phyloP scores from a whole-genome alignment of 129 eudicot genomes.

The Flaveria robusta region DNA sequence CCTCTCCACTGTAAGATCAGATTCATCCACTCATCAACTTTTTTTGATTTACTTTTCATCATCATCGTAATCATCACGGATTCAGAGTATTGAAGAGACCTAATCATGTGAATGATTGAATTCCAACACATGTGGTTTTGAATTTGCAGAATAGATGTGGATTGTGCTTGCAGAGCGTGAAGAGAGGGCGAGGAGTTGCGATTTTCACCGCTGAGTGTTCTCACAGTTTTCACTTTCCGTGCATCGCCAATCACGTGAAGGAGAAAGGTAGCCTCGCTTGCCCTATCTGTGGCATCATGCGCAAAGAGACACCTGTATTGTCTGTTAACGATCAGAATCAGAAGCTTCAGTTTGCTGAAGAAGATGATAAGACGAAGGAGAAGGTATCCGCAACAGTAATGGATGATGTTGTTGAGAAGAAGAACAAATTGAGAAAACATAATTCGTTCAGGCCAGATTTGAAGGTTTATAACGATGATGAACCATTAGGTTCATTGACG shows the following conservation, averaged over 20 bases:
- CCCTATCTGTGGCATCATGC: constrained; percentile 58
- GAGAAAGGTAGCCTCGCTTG: constrained; percentile 55
- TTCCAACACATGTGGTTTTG: background rate
- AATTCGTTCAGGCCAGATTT: constrained; percentile 42
- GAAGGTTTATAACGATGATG: constrained; percentile 88
- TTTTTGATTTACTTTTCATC: constrained; percentile 7
- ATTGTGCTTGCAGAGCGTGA: constrained; percentile 63
- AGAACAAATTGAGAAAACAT: constrained; percentile 21
- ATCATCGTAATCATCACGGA: constrained; percentile 15
- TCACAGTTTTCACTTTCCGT: constrained; percentile 85
- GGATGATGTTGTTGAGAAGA: constrained; percentile 15
- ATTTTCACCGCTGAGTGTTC: constrained; percentile 94
- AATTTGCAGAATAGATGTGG: constrained; percentile 67
- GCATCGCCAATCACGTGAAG: constrained; percentile 62
- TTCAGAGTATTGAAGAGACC: background rate
- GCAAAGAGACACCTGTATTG: constrained; percentile 68
- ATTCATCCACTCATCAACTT: background rate
- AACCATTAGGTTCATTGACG: constrained; percentile 66
- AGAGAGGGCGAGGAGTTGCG: constrained; percentile 75
- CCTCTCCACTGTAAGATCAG: constrained; percentile 55
- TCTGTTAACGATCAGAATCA: constrained; percentile 30
- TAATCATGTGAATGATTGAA: background rate
- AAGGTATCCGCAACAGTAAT: background rate
- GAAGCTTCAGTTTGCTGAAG: constrained; percentile 19
- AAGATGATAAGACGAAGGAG: constrained; percentile 19